Conservation (phyloP, 805 yeast genomes). For the Tetrapisispora fleetii region DNA sequence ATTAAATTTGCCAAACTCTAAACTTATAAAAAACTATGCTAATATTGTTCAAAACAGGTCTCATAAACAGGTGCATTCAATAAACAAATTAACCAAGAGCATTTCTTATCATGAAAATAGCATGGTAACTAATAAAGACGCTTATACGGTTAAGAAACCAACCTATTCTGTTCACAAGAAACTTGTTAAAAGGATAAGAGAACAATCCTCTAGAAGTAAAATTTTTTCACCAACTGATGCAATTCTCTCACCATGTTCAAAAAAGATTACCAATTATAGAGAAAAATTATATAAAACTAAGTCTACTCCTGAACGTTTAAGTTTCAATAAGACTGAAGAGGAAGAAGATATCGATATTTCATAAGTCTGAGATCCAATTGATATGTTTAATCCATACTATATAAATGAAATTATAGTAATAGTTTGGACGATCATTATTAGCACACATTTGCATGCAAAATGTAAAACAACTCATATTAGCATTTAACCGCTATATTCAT, state of each 20-base stretch:
- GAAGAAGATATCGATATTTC: slow-evolving; percentile 1
- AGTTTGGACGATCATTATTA: background rate
- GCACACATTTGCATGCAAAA: background rate
- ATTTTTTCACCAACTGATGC: slow-evolving; percentile 50
- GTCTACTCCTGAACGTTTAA: slow-evolving; percentile 13
- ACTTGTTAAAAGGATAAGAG: background rate
- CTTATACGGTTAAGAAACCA: background rate
- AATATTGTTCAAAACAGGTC: background rate
- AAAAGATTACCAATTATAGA: slow-evolving; percentile 42
- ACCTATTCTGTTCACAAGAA: background rate
- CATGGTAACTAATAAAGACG: background rate
- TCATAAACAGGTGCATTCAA: background rate
- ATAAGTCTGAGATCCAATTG: background rate
- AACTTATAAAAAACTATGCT: background rate
- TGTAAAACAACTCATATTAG: background rate
- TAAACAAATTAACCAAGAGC: background rate
- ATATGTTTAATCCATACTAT: background rate
- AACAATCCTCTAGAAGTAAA: slow-evolving; percentile 11
- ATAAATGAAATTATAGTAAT: too few relatives aligned
- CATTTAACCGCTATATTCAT: background rate
- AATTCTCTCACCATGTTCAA: slow-evolving; percentile 48
- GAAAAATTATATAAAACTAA: slow-evolving; percentile 14
- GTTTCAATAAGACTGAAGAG: slow-evolving; percentile 3
- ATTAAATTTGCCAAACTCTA: background rate
- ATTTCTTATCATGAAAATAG: background rate